Base-by-base conservation (phyloP, 148 eudicot genomes). In the Gaultheria prostrata region DNA sequence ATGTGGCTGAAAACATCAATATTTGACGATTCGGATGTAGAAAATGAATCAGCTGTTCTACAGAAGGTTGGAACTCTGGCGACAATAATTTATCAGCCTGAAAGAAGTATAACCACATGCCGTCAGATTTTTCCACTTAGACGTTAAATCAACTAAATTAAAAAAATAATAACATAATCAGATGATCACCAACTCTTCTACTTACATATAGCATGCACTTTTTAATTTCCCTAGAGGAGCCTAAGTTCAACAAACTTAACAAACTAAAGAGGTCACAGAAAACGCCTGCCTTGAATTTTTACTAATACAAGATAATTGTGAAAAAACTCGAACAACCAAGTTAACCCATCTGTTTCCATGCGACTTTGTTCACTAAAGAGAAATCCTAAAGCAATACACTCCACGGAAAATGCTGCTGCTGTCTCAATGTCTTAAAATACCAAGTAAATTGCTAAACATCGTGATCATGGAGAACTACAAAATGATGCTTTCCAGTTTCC, bases 71-170 rank as follows among this genome's bases (percentile, higher is more conserved):
- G 82, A 95, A 95, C 84, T 95, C 98, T 24, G 97, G 98, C 18
- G 98, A 94, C 85, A 95, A 84, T 56, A 95, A 93, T 85, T 95
- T 95, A 85, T 95, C 98, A 72, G 98, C 98, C 98, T 95, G 98
- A 85, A 75, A 86, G 30, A 81, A 56, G 78, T 43, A 32, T 11
- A 72, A 21, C 28, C 65, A 71, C 4, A 24, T 80, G 48, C 77
- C 56, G 50, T 81, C 35, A 76, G 48, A 82, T 39, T 30, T 24
- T 35, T 82, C 30, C 56, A 81, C 21, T 61, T 48, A 50, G 51
- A 49, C 54, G 18, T 39, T 3, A 48, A 67, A 67, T 7, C 56
- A 48, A 48, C 48, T 39, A 78, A 48, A 78, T 18, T 21, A 78
- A 8, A 0, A 78, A 24, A 20, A 53, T 14, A 57, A 46, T 53